Evolutionary conservation across 1,139 yeast genomes (phyloP).

Genomic region (Pichia sp.): DNA sequence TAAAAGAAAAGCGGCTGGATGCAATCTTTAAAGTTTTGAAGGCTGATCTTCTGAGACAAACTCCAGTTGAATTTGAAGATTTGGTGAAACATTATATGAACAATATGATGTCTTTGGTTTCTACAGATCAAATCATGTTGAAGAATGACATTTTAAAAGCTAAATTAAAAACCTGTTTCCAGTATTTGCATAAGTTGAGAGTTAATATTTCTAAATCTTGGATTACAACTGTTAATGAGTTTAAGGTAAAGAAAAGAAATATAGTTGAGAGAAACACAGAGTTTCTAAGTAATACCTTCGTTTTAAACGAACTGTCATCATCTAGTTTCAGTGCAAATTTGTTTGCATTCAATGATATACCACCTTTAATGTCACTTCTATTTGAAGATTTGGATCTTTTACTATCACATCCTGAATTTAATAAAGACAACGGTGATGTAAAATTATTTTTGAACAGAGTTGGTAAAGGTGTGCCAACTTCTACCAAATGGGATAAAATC

Average conservation of each 20-base stretch:
- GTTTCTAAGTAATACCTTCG: slow-evolving; percentile 40
- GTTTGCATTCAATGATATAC: slow-evolving; percentile 49
- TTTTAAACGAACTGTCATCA: slow-evolving; percentile 25
- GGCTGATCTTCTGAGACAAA: not conserved
- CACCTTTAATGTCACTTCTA: slow-evolving; percentile 57
- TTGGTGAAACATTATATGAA: slow-evolving; percentile 1
- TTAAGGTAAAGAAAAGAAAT: slow-evolving; percentile 34
- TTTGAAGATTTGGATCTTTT: slow-evolving; percentile 52
- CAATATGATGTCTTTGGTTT: not conserved
- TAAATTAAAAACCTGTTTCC: slow-evolving; percentile 5
- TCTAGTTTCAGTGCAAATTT: slow-evolving; percentile 44
- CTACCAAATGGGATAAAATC: slow-evolving; percentile 58
- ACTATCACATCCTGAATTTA: slow-evolving; percentile 50
- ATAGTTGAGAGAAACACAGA: slow-evolving; percentile 48
- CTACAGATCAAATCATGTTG: not conserved
- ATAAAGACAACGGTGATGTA: slow-evolving; percentile 36
- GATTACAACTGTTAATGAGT: slow-evolving; percentile 47
- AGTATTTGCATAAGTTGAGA: slow-evolving; percentile 21
- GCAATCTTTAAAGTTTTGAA: slow-evolving; percentile 17
- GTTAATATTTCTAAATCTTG: slow-evolving; percentile 60
- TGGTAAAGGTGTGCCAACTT: slow-evolving; percentile 79
- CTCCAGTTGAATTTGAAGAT: not conserved
- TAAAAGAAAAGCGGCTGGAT: slow-evolving; percentile 51
- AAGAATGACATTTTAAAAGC: not conserved
- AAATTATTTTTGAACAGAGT: slow-evolving; percentile 57